phyloP scores from a whole-genome alignment of 495 filamentous ascomycete genomes.

The Penicillium desertorum region DNA sequence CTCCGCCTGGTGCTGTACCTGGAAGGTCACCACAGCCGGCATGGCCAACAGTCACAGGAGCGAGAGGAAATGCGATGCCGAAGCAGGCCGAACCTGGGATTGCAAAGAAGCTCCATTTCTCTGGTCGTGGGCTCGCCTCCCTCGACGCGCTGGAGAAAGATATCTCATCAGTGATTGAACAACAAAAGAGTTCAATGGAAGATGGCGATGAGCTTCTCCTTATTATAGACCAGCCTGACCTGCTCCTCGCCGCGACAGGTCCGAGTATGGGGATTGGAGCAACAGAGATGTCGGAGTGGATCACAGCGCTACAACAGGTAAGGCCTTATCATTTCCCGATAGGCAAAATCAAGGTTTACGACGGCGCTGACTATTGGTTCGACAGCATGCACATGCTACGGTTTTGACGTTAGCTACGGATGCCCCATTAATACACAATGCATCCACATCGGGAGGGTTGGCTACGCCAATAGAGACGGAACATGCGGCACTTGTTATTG shows the following conservation, averaged over 20 bases:
- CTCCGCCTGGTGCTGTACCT: constrained; percentile 30
- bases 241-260: constrained; percentile 50
- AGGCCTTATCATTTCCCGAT: constrained; percentile 10
- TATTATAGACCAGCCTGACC: constrained; percentile 52
- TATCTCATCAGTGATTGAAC: constrained; percentile 36
- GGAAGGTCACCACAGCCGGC: constrained; percentile 26
- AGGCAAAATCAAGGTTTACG: constrained; percentile 3
- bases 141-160: constrained; percentile 42
- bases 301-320: constrained; percentile 48
- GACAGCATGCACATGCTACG: constrained; percentile 53
- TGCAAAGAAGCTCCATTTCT: constrained; percentile 38
- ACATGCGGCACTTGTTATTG: constrained; percentile 67
- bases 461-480: constrained; percentile 61
- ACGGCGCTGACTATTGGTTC: constrained; percentile 11
- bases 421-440: constrained; percentile 61
- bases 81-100: constrained; percentile 26
- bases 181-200: constrained; percentile 24
- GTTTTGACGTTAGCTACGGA: constrained; percentile 70
- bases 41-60: not conserved
- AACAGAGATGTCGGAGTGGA: constrained; percentile 48
- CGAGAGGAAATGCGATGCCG: constrained; percentile 6
- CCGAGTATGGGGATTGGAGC: constrained; percentile 40
- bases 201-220: constrained; percentile 40
- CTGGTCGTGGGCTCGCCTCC: constrained; percentile 35
- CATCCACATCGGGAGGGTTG: constrained; percentile 31